phyloP scores from a whole-genome alignment of 78 protist genomes.

The Salpingoeca rosetta region DNA sequence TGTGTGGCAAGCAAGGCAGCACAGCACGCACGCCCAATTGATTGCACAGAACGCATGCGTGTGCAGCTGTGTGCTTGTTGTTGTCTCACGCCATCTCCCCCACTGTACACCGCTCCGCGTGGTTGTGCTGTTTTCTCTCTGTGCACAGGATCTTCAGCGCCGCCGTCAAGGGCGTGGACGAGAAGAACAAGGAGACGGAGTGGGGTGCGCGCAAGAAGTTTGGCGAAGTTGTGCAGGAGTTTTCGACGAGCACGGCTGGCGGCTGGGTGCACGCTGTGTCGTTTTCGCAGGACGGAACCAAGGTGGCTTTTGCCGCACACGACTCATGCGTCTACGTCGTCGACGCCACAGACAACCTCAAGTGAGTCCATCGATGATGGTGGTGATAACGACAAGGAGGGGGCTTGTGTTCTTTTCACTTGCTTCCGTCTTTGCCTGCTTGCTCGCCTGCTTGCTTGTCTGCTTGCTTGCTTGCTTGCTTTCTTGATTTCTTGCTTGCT shows the following conservation, averaged over 20 bases:
- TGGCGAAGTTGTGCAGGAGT: conserved; percentile 20
- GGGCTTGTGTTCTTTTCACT: conserved; percentile 12
- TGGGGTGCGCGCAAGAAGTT: conserved; percentile 35
- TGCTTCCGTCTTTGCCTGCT: too few relatives aligned
- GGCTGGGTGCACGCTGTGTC: conserved; percentile 82
- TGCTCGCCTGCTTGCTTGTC: too few relatives aligned
- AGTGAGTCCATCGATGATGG: too few relatives aligned
- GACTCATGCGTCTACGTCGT: conserved; percentile 38
- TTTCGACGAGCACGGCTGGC: not conserved
- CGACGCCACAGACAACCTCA: conserved; percentile 25
- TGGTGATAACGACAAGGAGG: conserved; percentile 12
- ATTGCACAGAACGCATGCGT: too few relatives aligned
- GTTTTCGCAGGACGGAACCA: conserved; percentile 66
- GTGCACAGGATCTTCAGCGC: conserved; percentile 71
- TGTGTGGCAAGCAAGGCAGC: too few relatives aligned
- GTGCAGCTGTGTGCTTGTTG: too few relatives aligned
- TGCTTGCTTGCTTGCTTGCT: too few relatives aligned
- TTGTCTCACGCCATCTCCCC: too few relatives aligned
- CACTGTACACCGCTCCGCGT: too few relatives aligned
- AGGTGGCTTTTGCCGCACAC: conserved; percentile 55
- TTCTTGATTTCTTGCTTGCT: too few relatives aligned
- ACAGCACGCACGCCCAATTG: too few relatives aligned
- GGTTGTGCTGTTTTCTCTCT: too few relatives aligned
- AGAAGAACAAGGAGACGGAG: not conserved
- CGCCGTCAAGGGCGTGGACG: conserved; percentile 45